A percentile compares a stretch with the other conserved stretches of the same genome.
These are phyloP conservation scores for Neofusicoccum umdonicola DNA, from an alignment of 2,329 filamentous ascomycete species.

Conservation along the genomic window DNA sequence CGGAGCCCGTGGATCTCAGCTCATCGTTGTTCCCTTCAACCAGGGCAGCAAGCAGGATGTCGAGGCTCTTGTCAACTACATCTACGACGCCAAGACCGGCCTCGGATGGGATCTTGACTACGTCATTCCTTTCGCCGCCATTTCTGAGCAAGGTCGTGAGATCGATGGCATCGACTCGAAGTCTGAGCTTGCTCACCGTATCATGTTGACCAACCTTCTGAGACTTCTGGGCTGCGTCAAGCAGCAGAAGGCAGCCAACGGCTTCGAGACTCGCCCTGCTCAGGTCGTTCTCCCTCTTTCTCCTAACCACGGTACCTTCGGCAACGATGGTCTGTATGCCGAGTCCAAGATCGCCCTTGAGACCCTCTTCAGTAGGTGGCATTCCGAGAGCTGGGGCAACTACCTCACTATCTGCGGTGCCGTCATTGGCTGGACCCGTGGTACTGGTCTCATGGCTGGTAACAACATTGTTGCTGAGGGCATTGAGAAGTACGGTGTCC, in stretches of 20 bases:
- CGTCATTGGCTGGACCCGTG: constrained; percentile 98
- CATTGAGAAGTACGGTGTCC: constrained; percentile 92
- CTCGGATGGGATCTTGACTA: constrained; percentile 98
- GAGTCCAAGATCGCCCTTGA: constrained; percentile 97
- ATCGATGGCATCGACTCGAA: constrained; percentile 96
- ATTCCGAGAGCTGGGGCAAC: constrained; percentile 94
- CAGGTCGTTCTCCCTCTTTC: constrained; percentile 95
- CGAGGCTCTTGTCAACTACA: constrained; percentile 89
- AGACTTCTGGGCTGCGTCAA: constrained; percentile 90
- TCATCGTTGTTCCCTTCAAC: constrained; percentile 98
- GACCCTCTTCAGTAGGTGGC: constrained; percentile 97
- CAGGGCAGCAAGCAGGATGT: constrained; percentile 98
- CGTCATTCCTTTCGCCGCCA: constrained; percentile 93
- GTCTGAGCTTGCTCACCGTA: constrained; percentile 95
- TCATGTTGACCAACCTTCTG: constrained; percentile 97
- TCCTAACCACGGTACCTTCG: constrained; percentile 97
- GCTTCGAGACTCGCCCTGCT: constrained; percentile 91
- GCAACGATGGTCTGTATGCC: constrained; percentile 95
- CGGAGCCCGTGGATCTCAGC: constrained; percentile 88
- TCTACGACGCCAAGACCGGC: constrained; percentile 94
- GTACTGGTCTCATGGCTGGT: constrained; percentile 94
- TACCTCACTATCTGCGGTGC: constrained; percentile 98
- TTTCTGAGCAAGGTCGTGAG: constrained; percentile 95
- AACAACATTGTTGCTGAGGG: constrained; percentile 98
- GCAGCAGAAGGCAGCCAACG: constrained; percentile 79